Conservation (phyloP, 192 early-diverging fungal species). For the Physocladia obscura region DNA sequence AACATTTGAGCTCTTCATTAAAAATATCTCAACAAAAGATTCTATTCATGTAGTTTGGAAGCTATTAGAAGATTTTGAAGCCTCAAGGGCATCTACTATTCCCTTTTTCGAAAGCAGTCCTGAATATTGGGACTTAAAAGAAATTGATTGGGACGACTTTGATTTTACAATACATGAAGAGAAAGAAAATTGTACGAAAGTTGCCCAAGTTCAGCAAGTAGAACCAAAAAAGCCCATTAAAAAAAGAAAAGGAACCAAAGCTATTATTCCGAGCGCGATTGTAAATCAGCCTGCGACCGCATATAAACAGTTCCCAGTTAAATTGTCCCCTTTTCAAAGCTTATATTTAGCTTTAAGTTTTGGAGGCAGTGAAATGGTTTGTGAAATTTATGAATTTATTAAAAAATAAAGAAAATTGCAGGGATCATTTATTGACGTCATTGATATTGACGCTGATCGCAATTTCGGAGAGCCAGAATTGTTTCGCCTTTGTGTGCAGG, state of each 20-base stretch:
- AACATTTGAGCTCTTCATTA: conserved; percentile 47
- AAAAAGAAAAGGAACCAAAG: conserved; percentile 14
- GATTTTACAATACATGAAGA: conserved; percentile 39
- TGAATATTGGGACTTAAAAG: conserved; percentile 25
- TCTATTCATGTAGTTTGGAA: conserved; percentile 44
- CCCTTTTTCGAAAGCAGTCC: neutral
- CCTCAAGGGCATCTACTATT: neutral
- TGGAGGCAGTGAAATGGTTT: conserved; percentile 46
- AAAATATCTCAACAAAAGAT: conserved; percentile 41
- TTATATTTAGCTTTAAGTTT: conserved; percentile 30
- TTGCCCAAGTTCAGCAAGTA: neutral
- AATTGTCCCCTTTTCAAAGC: conserved; percentile 38
- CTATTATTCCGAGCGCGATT: neutral
- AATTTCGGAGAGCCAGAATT: conserved; percentile 40
- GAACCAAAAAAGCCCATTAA: neutral
- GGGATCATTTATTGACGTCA: conserved; percentile 33
- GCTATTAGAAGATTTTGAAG: conserved; percentile 43
- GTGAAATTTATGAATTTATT: too few species aligned
- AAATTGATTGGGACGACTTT: conserved; percentile 56
- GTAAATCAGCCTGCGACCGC: neutral
- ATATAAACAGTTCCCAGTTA: conserved; percentile 43
- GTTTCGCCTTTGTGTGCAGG: conserved; percentile 41
- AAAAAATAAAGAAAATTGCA: neutral
- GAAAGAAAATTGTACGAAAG: neutral
- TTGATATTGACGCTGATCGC: conserved; percentile 44